Base-by-base conservation (phyloP, 2,329 filamentous ascomycete species). In the Aspergillus melleus region DNA sequence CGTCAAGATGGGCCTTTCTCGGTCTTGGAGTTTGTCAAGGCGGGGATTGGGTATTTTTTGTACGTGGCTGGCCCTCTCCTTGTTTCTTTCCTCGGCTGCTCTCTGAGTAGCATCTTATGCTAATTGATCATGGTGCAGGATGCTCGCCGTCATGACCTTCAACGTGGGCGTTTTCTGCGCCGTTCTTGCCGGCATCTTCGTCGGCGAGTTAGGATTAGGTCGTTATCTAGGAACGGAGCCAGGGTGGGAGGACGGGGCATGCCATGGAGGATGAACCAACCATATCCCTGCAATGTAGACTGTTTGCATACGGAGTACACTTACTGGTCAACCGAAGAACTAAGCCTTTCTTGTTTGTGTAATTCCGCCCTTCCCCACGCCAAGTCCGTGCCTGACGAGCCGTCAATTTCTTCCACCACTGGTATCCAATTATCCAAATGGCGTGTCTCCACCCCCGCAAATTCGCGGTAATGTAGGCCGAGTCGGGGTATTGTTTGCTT, bases 131-230 rank as follows among this genome's bases (percentile, higher is more conserved):
- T 9, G 39, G 6, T 20, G 2, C 19, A 64, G 64, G 12, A 64
- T 66, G 64, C 22, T 66, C 14, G 58, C 60, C 0, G 56, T 66
- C 4, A 66, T 66, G 64, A 61, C 60, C 8, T 60, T 61, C 29
- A 66, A 64, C 22, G 29, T 58, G 1, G 62, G 64, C 3, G 32
- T 64, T 1, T 55, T 64, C 5, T 54, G 52, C 44, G 54, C 60
- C 16, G 56, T 66, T 10, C 44, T 66, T 10, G 50, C 10, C 6
- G 64, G 60, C 5, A 57, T 64, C 16, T 3, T 63, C 2, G 44
- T 58, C 1, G 58, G 58, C 2, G 64, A 64, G 24, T 30, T 62
- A 36, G 44, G 55, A 6, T 29, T 64, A 19, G 63, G 56, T 16
- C 56, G 54, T n/a, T 63, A 52, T 57, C 47, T 50, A n/a, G 56